A percentile compares a stretch with the other conserved stretches of the same genome.
Conservation (phyloP, 2,329 filamentous ascomycete species). For the Paracoccidioides brasiliensis region DNA sequence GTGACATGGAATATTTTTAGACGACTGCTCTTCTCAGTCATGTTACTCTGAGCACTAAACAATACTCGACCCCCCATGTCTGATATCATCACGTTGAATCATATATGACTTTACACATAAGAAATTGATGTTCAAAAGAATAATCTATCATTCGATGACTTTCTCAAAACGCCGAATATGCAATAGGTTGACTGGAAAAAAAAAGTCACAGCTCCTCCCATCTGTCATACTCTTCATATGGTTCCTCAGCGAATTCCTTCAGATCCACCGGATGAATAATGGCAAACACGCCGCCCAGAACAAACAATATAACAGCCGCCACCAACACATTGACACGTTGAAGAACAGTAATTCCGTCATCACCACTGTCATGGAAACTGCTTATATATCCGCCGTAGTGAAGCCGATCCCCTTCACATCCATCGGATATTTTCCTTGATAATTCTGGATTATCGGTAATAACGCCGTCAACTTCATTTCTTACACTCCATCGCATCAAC, state of each 20-base stretch:
- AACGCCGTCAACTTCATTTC: constrained; percentile 57
- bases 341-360: neutral
- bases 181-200: too few relatives aligned
- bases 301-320: neutral
- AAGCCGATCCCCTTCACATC: neutral
- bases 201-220: neutral
- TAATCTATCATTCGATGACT: too few relatives aligned
- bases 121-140: too few relatives aligned
- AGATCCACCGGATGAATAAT: neutral
- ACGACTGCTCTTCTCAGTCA: too few relatives aligned
- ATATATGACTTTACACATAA: too few relatives aligned
- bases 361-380: neutral
- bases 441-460: constrained; percentile 65
- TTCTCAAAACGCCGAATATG: too few relatives aligned
- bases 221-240: neutral
- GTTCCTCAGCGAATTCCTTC: neutral
- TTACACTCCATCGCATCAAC: constrained; percentile 71
- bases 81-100: too few relatives aligned
- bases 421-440: constrained; percentile 2
- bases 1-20: too few relatives aligned
- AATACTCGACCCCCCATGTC: too few relatives aligned
- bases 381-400: neutral
- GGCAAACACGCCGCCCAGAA: neutral
- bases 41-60: too few relatives aligned
- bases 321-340: neutral